Conservation (phyloP, 2,329 filamentous ascomycete species). For the Colletotrichum sp. region DNA sequence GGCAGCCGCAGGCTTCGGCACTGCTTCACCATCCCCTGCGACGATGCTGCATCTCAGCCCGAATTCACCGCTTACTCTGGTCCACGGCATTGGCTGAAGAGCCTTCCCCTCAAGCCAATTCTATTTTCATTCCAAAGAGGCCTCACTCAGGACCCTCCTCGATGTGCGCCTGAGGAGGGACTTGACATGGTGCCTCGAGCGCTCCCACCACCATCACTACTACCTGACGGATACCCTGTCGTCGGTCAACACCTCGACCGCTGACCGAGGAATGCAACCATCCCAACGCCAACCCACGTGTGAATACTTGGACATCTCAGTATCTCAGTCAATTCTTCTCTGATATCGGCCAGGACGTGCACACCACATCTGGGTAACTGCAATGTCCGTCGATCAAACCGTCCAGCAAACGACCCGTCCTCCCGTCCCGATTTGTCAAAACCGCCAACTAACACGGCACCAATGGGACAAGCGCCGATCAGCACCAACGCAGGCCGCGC, state of each 20-base stretch:
- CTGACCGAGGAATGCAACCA: conserved; percentile 7
- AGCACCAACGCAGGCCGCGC: conserved; percentile 15
- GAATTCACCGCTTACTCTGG: neutral
- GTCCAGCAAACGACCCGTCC: neutral
- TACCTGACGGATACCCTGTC: neutral
- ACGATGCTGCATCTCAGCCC: conserved; percentile 6
- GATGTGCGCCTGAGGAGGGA: neutral
- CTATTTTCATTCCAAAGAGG: neutral
- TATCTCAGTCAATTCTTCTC: neutral
- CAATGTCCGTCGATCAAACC: neutral
- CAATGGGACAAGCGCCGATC: neutral
- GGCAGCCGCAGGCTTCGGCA: conserved; percentile 17
- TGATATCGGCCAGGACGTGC: neutral
- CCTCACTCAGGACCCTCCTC: neutral
- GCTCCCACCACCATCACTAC: neutral
- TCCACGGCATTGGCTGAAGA: neutral
- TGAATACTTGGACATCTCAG: neutral
- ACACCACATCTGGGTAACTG: neutral
- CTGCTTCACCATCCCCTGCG: neutral
- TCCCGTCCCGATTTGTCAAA: neutral
- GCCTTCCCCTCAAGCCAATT: neutral
- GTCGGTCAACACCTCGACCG: neutral
- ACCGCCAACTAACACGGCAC: conserved; percentile 1
- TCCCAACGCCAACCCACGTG: neutral
- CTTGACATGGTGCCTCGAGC: neutral